Evolutionary conservation across 352 stramenopile genomes (phyloP).

Genomic region (Poterioochromonas sp.): DNA sequence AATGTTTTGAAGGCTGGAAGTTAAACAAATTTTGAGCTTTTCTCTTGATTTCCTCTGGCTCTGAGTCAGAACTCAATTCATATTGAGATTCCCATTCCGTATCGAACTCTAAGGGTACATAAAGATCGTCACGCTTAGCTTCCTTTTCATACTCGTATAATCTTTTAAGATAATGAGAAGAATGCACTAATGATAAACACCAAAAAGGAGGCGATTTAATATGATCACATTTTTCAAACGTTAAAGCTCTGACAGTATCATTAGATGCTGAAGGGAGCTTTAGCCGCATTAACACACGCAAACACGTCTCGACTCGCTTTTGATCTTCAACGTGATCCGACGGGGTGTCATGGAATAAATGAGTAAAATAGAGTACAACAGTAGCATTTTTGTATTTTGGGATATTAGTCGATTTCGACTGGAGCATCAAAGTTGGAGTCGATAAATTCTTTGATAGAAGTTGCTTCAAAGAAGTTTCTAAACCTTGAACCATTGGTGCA

Average conservation of each 20-base stretch:
- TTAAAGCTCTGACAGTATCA: not conserved
- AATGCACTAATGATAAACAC: slow-evolving; percentile 1
- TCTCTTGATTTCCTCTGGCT: not conserved
- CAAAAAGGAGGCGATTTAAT: not conserved
- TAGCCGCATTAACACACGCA: too few species aligned
- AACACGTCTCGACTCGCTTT: not conserved
- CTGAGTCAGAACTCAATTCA: not conserved
- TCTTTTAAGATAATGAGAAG: not conserved
- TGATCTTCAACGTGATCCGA: slow-evolving; percentile 2
- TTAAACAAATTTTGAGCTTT: too few species aligned
- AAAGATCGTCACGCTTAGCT: slow-evolving; percentile 6
- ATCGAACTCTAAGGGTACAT: slow-evolving; percentile 21
- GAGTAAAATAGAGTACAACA: slow-evolving; percentile 5
- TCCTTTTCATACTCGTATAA: not conserved
- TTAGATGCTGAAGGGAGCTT: too few species aligned
- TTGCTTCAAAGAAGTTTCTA: not conserved
- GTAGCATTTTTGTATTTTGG: not conserved
- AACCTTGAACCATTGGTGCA: not conserved
- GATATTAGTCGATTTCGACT: not conserved
- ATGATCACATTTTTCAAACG: not conserved
- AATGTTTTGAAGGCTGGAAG: too few species aligned
- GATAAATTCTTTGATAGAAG: not conserved
- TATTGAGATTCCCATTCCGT: slow-evolving; percentile 16
- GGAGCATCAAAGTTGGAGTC: not conserved
- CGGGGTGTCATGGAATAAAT: not conserved